Base-by-base conservation (phyloP, 306 rosid genomes). In the Acmispon strigosus region DNA sequence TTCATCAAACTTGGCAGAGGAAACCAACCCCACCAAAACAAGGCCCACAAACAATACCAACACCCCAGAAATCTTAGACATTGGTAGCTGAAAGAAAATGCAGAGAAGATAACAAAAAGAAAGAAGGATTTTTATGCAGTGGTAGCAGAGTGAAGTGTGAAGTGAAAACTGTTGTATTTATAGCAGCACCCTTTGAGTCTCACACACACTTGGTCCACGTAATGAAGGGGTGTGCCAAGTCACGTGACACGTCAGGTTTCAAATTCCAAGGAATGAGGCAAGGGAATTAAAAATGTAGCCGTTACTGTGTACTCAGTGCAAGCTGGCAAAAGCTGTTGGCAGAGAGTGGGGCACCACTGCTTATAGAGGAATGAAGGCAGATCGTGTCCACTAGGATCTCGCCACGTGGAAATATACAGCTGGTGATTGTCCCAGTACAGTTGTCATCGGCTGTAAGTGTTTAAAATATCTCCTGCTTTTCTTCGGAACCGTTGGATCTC, bases 1-100 rank as follows among this genome's bases (percentile, higher is more conserved):
- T 43, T 94, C 84, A 0, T 84, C 96, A 57, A 94, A 94, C 37
- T 83, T 87, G 1, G 92, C 81, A 44, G 90, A 89, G 81, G 77
- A 68, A 51, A 49, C 91, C 10, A 67, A 55, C 15, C 90, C 86
- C 59, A 82, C 70, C 14, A 75, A 39, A 50, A 82, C n/a, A 62
- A 87, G 44, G 70, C 84, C 84, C 68, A 87, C 59, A 18, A 75
- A 59, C 16, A 83, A 12, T 8, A 58, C 65, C 3, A 90, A 41
- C 32, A 75, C 49, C 14, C 62, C 57, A 73, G 80, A 62, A 76
- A 83, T 37, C 44, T 56, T 61, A 57, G 73, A 24, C 83, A 84
- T 47, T 52, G 50, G 75, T 20, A 4, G 1, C 3, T 2, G 14
- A 43, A 14, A 47, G 17, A 12, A 14, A 17, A 53, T 1, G n/a